Conservation (phyloP, 495 filamentous ascomycete genomes). For the Hyaloscypha hepaticicola region DNA sequence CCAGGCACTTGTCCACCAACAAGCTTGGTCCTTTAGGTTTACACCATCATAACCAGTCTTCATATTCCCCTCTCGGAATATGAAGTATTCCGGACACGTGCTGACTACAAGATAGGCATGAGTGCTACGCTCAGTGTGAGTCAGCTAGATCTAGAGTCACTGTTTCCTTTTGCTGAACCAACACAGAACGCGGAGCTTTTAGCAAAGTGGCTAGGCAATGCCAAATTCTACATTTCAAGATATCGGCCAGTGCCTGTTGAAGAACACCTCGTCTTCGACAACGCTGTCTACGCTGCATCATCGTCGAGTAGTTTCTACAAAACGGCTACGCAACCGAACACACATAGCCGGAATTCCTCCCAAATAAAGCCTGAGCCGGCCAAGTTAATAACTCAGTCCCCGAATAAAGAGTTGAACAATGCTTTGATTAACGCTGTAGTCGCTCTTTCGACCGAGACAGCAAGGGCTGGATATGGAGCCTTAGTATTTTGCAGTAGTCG, state of each 20-base stretch:
- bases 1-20: background rate
- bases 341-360: conserved; percentile 38
- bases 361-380: conserved; percentile 36
- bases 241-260: conserved; percentile 75
- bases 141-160: background rate
- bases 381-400: conserved; percentile 53
- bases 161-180: background rate
- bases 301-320: conserved; percentile 63
- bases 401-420: conserved; percentile 60
- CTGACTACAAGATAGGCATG: conserved; percentile 48
- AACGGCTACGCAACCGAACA: conserved; percentile 53
- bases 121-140: conserved; percentile 74
- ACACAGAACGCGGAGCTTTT: conserved; percentile 64
- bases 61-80: background rate
- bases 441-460: conserved; percentile 66
- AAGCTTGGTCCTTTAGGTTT: background rate
- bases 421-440: conserved; percentile 68
- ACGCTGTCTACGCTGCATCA: conserved; percentile 63
- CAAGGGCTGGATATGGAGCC: conserved; percentile 64
- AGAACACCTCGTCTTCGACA: conserved; percentile 75
- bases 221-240: conserved; percentile 68
- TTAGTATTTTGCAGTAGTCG: conserved; percentile 77
- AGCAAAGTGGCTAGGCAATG: conserved; percentile 65
- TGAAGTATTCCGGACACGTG: background rate
- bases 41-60: too few relatives aligned